phyloP scores from a whole-genome alignment of 1,139 yeast species.

The Lodderomyces oxycetoniae region DNA sequence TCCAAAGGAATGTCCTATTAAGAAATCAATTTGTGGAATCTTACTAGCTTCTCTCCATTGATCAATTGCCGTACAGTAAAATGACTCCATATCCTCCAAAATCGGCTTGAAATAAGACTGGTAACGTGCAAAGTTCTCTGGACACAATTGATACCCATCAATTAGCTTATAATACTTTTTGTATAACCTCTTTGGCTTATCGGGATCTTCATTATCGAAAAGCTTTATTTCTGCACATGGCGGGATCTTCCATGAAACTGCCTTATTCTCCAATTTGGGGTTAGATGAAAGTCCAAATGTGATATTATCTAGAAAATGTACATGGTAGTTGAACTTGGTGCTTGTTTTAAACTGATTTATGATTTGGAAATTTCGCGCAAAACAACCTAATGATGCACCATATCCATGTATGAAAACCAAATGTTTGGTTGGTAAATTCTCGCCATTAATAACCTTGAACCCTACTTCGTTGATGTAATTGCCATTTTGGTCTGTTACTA shows the following conservation, averaged over 20 bases:
- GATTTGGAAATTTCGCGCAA: slow-evolving; percentile 66
- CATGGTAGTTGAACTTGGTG: slow-evolving; percentile 33
- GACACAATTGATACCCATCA: slow-evolving; percentile 30
- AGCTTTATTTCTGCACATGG: slow-evolving; percentile 28
- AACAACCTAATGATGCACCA: slow-evolving; percentile 86
- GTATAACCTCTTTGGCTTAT: slow-evolving; percentile 27
- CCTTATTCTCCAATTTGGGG: slow-evolving; percentile 36
- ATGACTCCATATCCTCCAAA: slow-evolving; percentile 35
- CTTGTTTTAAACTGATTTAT: slow-evolving; percentile 36
- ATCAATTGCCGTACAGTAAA: slow-evolving; percentile 36
- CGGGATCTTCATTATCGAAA: slow-evolving; percentile 26
- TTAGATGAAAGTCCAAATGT: slow-evolving; percentile 82
- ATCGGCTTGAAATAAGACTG: slow-evolving; percentile 38
- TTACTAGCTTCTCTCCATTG: slow-evolving; percentile 32
- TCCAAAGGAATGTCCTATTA: slow-evolving; percentile 45
- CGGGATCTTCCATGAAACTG: slow-evolving; percentile 21
- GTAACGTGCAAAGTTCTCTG: slow-evolving; percentile 24
- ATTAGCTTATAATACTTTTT: slow-evolving; percentile 42
- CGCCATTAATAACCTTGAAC: slow-evolving; percentile 29
- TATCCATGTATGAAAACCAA: slow-evolving; percentile 83
- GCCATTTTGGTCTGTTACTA: slow-evolving; percentile 21
- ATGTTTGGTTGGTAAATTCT: slow-evolving; percentile 27
- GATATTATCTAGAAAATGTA: slow-evolving; percentile 78
- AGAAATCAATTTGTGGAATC: slow-evolving; percentile 34
- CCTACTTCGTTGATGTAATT: slow-evolving; percentile 36